Evolutionary conservation across 306 rosid genomes (phyloP).

Genomic region (Vigna nakashimae): DNA sequence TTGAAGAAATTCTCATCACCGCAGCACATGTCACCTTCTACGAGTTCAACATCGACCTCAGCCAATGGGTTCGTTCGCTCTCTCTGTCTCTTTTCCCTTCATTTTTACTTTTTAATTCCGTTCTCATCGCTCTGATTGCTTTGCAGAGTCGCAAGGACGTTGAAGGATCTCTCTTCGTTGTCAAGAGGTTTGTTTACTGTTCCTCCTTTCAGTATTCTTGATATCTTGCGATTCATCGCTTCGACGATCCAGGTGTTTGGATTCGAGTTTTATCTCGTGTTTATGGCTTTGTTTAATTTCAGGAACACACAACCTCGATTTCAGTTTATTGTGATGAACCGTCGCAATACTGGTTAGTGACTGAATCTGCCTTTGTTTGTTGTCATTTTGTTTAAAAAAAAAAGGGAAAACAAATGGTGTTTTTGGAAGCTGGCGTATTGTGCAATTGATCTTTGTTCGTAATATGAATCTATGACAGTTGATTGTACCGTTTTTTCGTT

Average conservation of each 20-base stretch:
- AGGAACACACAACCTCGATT: slow-evolving; percentile 66
- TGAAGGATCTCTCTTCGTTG: slow-evolving; percentile 72
- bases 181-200: slow-evolving; percentile 49
- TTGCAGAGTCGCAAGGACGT: slow-evolving; percentile 69
- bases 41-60: slow-evolving; percentile 66
- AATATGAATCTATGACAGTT: neutral
- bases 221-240: neutral
- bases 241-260: neutral
- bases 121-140: slow-evolving; percentile 27
- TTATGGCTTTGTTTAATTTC: slow-evolving; percentile 38
- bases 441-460: slow-evolving; percentile 2
- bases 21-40: slow-evolving; percentile 74
- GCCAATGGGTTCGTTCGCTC: slow-evolving; percentile 57
- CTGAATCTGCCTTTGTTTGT: slow-evolving; percentile 4
- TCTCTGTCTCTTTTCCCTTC: neutral
- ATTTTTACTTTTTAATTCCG: neutral
- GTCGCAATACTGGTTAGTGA: slow-evolving; percentile 67
- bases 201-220: no score
- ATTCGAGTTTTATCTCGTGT: neutral
- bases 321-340: slow-evolving; percentile 74
- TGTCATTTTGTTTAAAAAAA: neutral
- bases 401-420: neutral
- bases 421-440: slow-evolving; percentile 1
- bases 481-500: slow-evolving; percentile 2
- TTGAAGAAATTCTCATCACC: slow-evolving; percentile 66